Conservation (phyloP, 345 rosid species). For the Syzygium aromaticum region DNA sequence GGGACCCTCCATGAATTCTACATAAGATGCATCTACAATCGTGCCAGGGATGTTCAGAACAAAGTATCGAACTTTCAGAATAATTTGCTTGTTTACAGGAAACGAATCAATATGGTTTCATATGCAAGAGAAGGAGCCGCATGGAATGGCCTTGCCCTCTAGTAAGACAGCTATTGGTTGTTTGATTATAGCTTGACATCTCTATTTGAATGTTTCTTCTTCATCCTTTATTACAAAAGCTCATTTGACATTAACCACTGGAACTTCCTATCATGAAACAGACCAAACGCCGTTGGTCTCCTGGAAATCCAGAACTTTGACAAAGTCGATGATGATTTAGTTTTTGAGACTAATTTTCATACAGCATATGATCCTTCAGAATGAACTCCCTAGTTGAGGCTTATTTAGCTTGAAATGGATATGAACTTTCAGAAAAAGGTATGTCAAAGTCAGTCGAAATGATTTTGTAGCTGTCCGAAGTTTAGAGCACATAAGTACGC, state of each 20-base stretch:
- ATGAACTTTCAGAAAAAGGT: not conserved
- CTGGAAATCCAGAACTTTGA: not conserved
- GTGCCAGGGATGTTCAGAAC: not conserved
- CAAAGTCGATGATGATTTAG: not conserved
- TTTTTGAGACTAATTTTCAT: not conserved
- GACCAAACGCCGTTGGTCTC: not conserved
- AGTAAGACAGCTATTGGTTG: not conserved
- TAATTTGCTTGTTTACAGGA: not conserved
- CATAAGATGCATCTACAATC: not conserved
- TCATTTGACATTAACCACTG: not conserved
- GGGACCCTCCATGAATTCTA: not conserved
- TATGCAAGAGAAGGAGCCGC: not conserved
- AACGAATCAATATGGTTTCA: not conserved
- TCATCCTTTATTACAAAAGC: not conserved
- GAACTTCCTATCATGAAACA: not conserved
- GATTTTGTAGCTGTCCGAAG: not conserved
- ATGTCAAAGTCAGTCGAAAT: not conserved
- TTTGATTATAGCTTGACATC: not conserved
- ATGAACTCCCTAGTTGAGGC: not conserved
- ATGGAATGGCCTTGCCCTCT: not conserved
- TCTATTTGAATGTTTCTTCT: not conserved
- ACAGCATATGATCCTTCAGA: not conserved
- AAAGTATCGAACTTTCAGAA: not conserved
- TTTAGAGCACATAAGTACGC: not conserved
- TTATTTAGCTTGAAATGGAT: not conserved